Evolutionary conservation across 139 green algal species (phyloP).

Genomic region (Monoraphidium neglectum): DNA sequence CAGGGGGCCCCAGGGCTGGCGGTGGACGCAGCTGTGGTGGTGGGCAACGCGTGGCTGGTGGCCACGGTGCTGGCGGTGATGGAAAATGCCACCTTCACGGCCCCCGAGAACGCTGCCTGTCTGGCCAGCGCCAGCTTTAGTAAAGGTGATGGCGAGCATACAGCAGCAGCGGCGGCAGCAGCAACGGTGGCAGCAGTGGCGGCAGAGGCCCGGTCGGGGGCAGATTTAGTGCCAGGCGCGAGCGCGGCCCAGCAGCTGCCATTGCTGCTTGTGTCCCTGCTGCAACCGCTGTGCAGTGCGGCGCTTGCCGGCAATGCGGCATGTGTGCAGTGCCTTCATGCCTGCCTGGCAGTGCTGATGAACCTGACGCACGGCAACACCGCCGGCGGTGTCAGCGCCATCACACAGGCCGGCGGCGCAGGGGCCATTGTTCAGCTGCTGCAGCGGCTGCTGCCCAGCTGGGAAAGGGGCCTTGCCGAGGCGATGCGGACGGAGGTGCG

Average conservation of each 20-base stretch:
- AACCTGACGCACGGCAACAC: constrained; percentile 74
- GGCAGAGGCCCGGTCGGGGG: not conserved
- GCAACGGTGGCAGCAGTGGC: not conserved
- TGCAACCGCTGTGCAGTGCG: too few species aligned
- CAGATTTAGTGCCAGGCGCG: too few species aligned
- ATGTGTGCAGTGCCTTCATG: constrained; percentile 40
- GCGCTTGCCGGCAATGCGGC: too few species aligned
- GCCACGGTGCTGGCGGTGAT: constrained; percentile 51
- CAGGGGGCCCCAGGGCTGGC: not conserved
- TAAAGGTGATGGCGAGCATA: not conserved
- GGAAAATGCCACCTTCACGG: constrained; percentile 77
- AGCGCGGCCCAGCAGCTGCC: constrained; percentile 3
- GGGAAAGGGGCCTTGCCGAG: not conserved
- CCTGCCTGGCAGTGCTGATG: constrained; percentile 65
- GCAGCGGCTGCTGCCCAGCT: constrained; percentile 12
- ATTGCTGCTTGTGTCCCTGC: constrained; percentile 16
- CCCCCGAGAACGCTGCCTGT: constrained; percentile 48
- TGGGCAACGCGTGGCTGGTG: not conserved
- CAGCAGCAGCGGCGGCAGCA: not conserved
- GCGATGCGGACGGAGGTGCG: constrained; percentile 17
- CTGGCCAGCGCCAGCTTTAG: constrained; percentile 43
- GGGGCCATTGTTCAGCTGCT: constrained; percentile 16
- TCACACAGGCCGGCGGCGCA: constrained; percentile 40
- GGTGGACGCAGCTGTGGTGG: not conserved
- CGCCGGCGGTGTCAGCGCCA: constrained; percentile 33